These are phyloP conservation scores for Candida sanyiensis DNA, from an alignment of 805 yeast genomes.

Conservation along the genomic window DNA sequence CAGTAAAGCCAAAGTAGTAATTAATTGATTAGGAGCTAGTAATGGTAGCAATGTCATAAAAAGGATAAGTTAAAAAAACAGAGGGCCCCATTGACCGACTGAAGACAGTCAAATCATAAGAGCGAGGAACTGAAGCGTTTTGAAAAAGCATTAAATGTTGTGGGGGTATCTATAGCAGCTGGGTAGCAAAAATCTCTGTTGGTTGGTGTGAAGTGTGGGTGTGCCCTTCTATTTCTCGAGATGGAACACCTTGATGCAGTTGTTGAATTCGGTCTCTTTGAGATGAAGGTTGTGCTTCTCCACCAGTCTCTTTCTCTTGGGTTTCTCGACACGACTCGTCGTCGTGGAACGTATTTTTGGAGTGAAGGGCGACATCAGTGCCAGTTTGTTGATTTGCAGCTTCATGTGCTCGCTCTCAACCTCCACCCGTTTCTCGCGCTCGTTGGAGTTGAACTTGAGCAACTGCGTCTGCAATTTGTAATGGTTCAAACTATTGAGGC, in stretches of 20 bases:
- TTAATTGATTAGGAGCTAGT: too few species aligned
- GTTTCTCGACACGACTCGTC: background rate
- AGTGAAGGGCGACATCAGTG: slow-evolving; percentile 20
- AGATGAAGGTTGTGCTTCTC: slow-evolving; percentile 9
- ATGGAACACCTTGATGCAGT: slow-evolving; percentile 17
- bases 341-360: slow-evolving; percentile 3
- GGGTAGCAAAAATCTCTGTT: too few species aligned
- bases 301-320: slow-evolving; percentile 10
- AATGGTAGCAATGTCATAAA: too few species aligned
- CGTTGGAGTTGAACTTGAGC: slow-evolving; percentile 18
- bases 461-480: slow-evolving; percentile 20
- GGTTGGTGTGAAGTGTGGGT: too few species aligned
- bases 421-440: slow-evolving; percentile 17
- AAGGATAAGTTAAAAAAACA: too few species aligned
- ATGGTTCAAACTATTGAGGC: slow-evolving; percentile 17
- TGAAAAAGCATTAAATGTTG: background rate
- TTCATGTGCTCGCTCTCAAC: slow-evolving; percentile 22
- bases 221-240: slow-evolving; percentile 14
- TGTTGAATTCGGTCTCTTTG: slow-evolving; percentile 11
- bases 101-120: too few species aligned
- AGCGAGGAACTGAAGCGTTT: too few species aligned
- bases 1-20: too few species aligned
- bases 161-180: background rate
- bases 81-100: too few species aligned
- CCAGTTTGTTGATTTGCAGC: slow-evolving; percentile 18